phyloP scores from a whole-genome alignment of 352 stramenopile species.

The Thalassiosira oceanica region DNA sequence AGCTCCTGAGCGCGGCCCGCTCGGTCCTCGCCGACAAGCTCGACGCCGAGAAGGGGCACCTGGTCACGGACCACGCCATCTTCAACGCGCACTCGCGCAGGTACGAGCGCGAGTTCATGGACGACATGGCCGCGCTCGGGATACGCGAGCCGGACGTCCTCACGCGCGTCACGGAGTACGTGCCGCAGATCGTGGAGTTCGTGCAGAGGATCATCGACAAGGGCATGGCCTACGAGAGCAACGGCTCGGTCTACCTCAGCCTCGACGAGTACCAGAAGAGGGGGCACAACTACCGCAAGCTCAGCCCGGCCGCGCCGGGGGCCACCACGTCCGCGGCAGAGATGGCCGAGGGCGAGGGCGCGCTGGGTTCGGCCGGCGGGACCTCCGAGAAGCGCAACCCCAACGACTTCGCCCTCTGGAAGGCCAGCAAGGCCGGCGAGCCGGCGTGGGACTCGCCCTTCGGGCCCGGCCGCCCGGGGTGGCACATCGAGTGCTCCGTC shows the following conservation, averaged over 20 bases:
- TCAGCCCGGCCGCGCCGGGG: conserved; percentile 89
- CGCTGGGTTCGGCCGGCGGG: conserved; percentile 71
- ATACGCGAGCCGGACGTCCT: conserved; percentile 93
- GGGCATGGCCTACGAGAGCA: conserved; percentile 94
- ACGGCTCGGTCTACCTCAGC: conserved; percentile 98
- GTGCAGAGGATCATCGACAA: conserved; percentile 94
- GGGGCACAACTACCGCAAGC: conserved; percentile 92
- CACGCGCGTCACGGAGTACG: conserved; percentile 96
- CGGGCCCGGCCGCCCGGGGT: conserved; percentile 92
- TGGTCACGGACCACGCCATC: conserved; percentile 73
- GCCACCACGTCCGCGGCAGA: conserved; percentile 84
- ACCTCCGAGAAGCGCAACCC: conserved; percentile 87
- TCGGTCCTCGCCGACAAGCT: conserved; percentile 70
- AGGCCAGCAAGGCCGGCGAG: conserved; percentile 92
- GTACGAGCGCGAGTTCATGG: conserved; percentile 95
- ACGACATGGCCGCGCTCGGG: conserved; percentile 95
- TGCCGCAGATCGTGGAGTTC: conserved; percentile 94
- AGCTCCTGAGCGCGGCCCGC: conserved; percentile 57
- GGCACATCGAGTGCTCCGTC: conserved; percentile 98
- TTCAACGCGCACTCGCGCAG: conserved; percentile 77
- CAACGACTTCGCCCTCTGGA: conserved; percentile 98
- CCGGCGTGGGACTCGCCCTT: conserved; percentile 93
- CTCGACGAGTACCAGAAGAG: conserved; percentile 84
- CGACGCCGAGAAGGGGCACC: conserved; percentile 65
- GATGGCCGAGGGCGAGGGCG: conserved; percentile 90